Percentiles rank a stretch among this genome's conserved stretches.
phyloP scores from a whole-genome alignment of 2,329 filamentous ascomycete genomes.

The Samsoniella hepiali region DNA sequence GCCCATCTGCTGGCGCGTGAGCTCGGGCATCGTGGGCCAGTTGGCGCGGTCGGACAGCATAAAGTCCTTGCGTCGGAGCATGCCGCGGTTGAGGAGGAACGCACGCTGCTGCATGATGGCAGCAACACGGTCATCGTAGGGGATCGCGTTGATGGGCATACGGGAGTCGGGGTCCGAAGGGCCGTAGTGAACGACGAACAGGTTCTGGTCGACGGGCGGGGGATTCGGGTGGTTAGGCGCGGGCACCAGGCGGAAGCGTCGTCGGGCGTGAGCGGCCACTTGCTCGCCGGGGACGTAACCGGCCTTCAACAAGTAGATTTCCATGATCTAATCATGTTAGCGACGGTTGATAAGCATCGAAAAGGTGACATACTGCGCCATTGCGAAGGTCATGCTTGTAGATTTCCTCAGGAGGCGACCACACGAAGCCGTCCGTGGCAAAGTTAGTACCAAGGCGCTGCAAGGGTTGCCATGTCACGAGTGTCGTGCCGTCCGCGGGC shows the following conservation, averaged over 20 bases:
- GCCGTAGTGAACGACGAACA: slow-evolving; percentile 92
- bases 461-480: slow-evolving; percentile 85
- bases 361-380: slow-evolving; percentile 46
- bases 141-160: slow-evolving; percentile 66
- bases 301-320: slow-evolving; percentile 78
- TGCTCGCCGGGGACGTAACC: slow-evolving; percentile 77
- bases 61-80: slow-evolving; percentile 86
- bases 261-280: slow-evolving; percentile 71
- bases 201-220: slow-evolving; percentile 70
- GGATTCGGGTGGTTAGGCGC: slow-evolving; percentile 66
- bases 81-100: slow-evolving; percentile 70
- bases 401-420: slow-evolving; percentile 76
- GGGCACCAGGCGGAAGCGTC: slow-evolving; percentile 81
- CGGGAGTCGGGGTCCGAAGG: slow-evolving; percentile 71
- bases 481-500: slow-evolving; percentile 75
- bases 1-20: slow-evolving; percentile 49
- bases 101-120: slow-evolving; percentile 57
- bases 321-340: slow-evolving; percentile 62
- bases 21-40: slow-evolving; percentile 77
- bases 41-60: slow-evolving; percentile 86
- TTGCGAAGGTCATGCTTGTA: slow-evolving; percentile 70
- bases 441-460: slow-evolving; percentile 69
- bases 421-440: slow-evolving; percentile 89
- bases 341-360: neutral
- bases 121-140: slow-evolving; percentile 59